Evolutionary conservation across 1,284 basidiomycete species (phyloP).

Genomic region (Rhizoctonia solani): DNA sequence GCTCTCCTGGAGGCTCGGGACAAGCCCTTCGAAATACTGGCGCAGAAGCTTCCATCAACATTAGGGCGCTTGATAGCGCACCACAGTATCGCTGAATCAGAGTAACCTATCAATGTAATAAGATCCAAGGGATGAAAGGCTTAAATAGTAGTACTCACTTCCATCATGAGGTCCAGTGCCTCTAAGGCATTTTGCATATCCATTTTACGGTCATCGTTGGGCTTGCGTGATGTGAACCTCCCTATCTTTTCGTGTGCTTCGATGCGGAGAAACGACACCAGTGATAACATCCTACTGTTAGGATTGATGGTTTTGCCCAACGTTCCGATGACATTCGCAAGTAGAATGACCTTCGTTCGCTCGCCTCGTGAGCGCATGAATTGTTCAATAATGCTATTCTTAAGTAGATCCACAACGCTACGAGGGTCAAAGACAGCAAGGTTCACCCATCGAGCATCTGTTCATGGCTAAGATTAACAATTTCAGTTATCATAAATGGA

Average conservation of each 20-base stretch:
- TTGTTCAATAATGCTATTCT: background rate
- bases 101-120: background rate
- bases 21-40: slow-evolving; percentile 10
- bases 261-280: background rate
- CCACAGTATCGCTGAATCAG: background rate
- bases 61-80: background rate
- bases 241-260: background rate
- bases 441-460: background rate
- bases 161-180: background rate
- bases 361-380: background rate
- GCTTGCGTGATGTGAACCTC: background rate
- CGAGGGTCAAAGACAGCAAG: background rate
- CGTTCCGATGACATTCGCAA: background rate
- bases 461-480: background rate
- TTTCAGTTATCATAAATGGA: background rate
- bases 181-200: background rate
- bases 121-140: background rate
- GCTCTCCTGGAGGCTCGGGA: background rate
- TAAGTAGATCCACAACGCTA: background rate
- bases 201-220: background rate
- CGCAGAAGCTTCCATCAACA: background rate
- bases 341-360: background rate
- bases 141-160: background rate
- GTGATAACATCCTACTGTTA: background rate
- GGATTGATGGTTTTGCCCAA: background rate